Evolutionary conservation across 73 alveolate genomes (phyloP), one percentile per base, ranked within the genome.

Genomic region (Stentor coeruleus): DNA sequence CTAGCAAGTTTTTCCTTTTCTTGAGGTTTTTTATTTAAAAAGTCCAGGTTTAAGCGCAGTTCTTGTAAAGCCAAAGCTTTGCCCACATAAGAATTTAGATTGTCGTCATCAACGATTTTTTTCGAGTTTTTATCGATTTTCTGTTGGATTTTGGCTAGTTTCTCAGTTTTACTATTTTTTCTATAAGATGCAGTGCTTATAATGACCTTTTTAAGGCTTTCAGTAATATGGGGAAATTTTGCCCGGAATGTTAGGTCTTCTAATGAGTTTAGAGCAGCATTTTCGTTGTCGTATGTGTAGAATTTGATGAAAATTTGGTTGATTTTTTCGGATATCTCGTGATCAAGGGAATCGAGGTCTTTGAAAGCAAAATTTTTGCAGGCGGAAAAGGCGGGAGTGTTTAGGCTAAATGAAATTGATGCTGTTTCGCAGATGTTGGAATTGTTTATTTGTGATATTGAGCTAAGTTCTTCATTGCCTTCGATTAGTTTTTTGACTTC

Each of bases 361-460:
- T 49, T 49, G 20, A 49, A 49, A 6, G 66, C 20, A 20, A 49
- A 49, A 20, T 11, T 20, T 20, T 49, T 49, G 28, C 20, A 20
- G 20, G 66, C 66, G 20, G 66, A 49, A 49, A 49, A 49, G 66
- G 66, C 66, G 66, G 66, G 66, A 49, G 66, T 49, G 66, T 6
- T 49, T 20, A 11, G 66, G 28, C 28, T 6, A 11, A 20, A 49
- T 11, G 66, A 49, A 6, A 49, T 49, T 49, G 28, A 6, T 11
- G 66, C 20, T 11, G 66, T 49, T 11, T 49, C 66, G n/a, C n/a
- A n/a, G n/a, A n/a, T n/a, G n/a, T n/a, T n/a, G n/a, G n/a, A n/a
- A n/a, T n/a, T n/a, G n/a, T n/a, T n/a, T n/a, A n/a, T n/a, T n/a
- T n/a, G n/a, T n/a, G n/a, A n/a, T n/a, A n/a, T n/a, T n/a, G n/a